Base-by-base conservation (phyloP, 1,284 basidiomycete species). In the Chalciporus sp. region DNA sequence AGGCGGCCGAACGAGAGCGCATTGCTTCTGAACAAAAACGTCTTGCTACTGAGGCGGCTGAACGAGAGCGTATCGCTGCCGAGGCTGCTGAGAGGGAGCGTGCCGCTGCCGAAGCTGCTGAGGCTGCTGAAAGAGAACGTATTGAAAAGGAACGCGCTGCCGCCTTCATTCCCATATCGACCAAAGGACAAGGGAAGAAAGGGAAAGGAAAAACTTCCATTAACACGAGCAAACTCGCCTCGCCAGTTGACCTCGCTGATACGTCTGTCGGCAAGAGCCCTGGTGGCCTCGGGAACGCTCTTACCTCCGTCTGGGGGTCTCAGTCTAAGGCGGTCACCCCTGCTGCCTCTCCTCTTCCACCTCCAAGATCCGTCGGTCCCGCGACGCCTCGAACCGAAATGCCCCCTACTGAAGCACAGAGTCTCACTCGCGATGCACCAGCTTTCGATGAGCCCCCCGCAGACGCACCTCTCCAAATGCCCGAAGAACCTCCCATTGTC, bases 191-290 rank as follows among this genome's bases (percentile, higher is more conserved):
- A 7, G 37, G 31, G 27, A 42, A 29, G 20, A 68, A 58, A 41
- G 45, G 37, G 12, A 65, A 65, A 37, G 50, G 23, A 5, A 68
- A 64, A 47, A 11, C 11, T 4, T 3, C 29, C 47, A 71, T 68
- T 55, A 52, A 56, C 19, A 14, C 58, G 47, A 70, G 44, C 52
- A 70, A 68, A 28, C 49, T 2, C 2, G 59, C 0, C 39, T 60
- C 68, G 19, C 70, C 70, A 1, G 14, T 69, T 37, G 67, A 69
- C 47, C 43, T 59, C 17, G 67, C 68, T 27, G 67, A 69, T 29
- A 59, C 67, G 14, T 47, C 51, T 3, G 69, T 72, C 5, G 67
- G 67, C 11, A 69, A 61, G 56, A 69, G 70, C 41, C 64, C 67
- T 43, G 55, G 63, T 17, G 49, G 54, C 12, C 65, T 69, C 29